Base-by-base conservation (phyloP, 2,329 filamentous ascomycete species). In the Fusarium oxysporum region DNA sequence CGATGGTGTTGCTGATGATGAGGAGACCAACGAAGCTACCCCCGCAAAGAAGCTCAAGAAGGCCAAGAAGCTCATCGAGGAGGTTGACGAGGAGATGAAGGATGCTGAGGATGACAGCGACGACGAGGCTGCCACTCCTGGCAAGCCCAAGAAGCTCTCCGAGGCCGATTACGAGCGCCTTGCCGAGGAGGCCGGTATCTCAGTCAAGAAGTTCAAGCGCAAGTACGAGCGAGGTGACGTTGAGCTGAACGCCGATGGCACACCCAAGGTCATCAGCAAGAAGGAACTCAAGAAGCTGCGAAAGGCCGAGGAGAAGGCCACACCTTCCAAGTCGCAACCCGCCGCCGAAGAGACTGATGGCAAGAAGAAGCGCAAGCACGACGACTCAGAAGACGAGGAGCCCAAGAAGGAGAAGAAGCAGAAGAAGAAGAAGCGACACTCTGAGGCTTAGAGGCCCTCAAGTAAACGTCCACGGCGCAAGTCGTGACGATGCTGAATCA, bases 221-320 rank as follows among this genome's bases (percentile, higher is more conserved):
- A 94, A 94, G 87, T 90, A 90, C 74, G 92, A 93, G 83, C 88
- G 91, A 70, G 93, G 93, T 41, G 92, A 94, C 78, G 92, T 95
- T 72, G 86, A 90, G 79, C 84, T 94, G 72, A 87, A 87, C 75
- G 83, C 84, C 17, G 89, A 92, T 69, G 92, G 92, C 64, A 91
- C 87, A 57, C 90, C 92, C 44, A 86, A 89, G 75, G 86, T 93
- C 8, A 82, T 91, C 77, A 93, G 90, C 85, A 94, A 94, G 87
- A 94, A 93, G 85, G 91, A 93, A 51, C 82, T 92, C 78, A 93
- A 93, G 87, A 92, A 93, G 86, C 84, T 88, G 65, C 90, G 89
- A 83, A 92, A 92, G 84, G 83, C 81, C 23, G 89, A 89, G 79
- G 89, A 90, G 77, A 75, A 80, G 57, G 73, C 70, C n/a, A 81